These are phyloP conservation scores for Grosmannia huntii DNA, from an alignment of 2,329 filamentous ascomycete genomes.

Conservation along the genomic window DNA sequence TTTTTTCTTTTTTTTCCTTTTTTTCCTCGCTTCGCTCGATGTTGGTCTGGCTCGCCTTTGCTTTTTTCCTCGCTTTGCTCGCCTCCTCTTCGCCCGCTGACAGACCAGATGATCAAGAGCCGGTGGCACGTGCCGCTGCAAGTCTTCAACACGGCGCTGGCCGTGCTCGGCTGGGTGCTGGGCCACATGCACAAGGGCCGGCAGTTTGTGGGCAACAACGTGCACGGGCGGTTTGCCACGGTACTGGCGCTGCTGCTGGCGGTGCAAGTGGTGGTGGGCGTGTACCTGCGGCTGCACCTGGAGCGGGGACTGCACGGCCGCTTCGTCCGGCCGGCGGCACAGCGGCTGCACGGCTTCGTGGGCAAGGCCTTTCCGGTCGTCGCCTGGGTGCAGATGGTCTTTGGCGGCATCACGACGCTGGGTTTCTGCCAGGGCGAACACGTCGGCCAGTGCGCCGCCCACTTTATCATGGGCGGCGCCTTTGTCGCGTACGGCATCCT, in stretches of 20 bases:
- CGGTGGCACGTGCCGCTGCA: constrained; percentile 93
- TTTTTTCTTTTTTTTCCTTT: not conserved
- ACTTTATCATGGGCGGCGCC: constrained; percentile 97
- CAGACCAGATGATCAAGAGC: constrained; percentile 63
- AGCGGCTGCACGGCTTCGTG: constrained; percentile 63
- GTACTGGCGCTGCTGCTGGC: constrained; percentile 69
- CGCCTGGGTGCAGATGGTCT: constrained; percentile 88
- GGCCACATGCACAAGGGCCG: constrained; percentile 85
- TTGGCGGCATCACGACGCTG: constrained; percentile 82
- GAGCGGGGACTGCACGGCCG: constrained; percentile 65
- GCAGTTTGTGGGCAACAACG: constrained; percentile 62
- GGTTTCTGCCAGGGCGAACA: constrained; percentile 92
- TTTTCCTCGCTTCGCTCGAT: not conserved
- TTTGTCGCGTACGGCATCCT: constrained; percentile 91
- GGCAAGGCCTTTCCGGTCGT: constrained; percentile 81
- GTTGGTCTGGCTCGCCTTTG: too few species aligned
- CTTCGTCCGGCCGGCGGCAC: constrained; percentile 54
- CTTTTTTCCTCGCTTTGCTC: not conserved
- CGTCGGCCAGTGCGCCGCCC: constrained; percentile 79
- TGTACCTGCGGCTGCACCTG: constrained; percentile 83
- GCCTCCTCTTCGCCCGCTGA: not conserved
- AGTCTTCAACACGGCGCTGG: constrained; percentile 58
- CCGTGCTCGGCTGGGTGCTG: constrained; percentile 76
- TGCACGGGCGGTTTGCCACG: constrained; percentile 71
- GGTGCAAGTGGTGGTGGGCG: constrained; percentile 62